Evolutionary conservation across 228 moss, liverwort and hornwort genomes (phyloP), one percentile per base, ranked within the genome.

Genomic region (Sphagnum fallax): DNA sequence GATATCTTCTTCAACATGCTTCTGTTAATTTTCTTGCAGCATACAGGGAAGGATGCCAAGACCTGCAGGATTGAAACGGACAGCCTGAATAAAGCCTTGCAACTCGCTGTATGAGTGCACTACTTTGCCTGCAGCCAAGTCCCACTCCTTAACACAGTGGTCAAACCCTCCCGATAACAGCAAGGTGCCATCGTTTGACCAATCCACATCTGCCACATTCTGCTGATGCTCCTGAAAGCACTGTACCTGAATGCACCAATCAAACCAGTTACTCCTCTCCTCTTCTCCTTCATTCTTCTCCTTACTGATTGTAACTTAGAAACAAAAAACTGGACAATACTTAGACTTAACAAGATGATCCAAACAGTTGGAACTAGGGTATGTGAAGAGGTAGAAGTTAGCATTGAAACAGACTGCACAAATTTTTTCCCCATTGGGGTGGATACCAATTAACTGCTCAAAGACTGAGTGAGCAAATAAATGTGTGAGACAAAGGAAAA

Each of bases 121-220:
- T 16, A 78, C 83, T 77, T 92, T 95, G 66, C 88, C 92, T 55
- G 88, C 78, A 75, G 77, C 78, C 68, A 95, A 76, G 75, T 95
- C 94, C 88, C 92, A 95, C 74, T 95, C 92, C 75, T 92, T 95
- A 47, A 95, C 94, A 87, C 92, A 90, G 61, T 95, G 92, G 73
- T 92, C 94, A 66, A 94, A 94, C 52, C 91, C 94, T 60, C 91
- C 91, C 62, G 94, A 94, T 48, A 94, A 78, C 48, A 94, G 80
- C 55, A 75, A 82, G 67, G 91, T 75, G 72, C 91, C 94, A 79
- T 88, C 94, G 74, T 82, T 92, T 64, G 92, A 90, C 94, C 94
- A 95, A 74, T 92, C 92, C 61, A 95, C 90, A 78, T 95, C 94
- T 66, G 94, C 86, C 57, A 95, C 90, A 75, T 92, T 95, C 58